phyloP scores from a whole-genome alignment of 1,284 basidiomycete genomes.

The Irpex lacteus region DNA sequence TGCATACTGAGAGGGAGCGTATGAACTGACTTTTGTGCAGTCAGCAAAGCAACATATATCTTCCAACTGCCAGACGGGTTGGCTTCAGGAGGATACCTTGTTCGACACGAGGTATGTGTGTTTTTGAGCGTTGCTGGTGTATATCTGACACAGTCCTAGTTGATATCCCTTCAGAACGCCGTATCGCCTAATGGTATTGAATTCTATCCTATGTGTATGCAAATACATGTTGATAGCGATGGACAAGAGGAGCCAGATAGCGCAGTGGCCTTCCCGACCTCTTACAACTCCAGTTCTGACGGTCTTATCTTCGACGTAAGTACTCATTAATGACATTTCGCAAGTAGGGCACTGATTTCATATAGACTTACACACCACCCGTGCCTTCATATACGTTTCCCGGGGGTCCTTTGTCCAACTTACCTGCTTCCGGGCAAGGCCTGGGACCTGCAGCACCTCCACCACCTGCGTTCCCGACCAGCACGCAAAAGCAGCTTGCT shows the following conservation, averaged over 20 bases:
- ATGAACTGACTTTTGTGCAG: background rate
- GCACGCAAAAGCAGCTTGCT: background rate
- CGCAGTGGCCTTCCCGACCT: background rate
- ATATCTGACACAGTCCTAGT: background rate
- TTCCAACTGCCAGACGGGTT: background rate
- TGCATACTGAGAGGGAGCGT: background rate
- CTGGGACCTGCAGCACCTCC: background rate
- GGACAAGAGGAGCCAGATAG: background rate
- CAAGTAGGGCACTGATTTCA: background rate
- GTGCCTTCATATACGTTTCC: background rate
- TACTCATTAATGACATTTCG: background rate
- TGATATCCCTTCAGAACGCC: background rate
- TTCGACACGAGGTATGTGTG: slow-evolving; percentile 1
- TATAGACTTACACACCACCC: background rate
- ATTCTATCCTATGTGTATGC: background rate
- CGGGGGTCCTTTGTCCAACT: background rate
- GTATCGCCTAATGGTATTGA: background rate
- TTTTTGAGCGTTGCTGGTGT: background rate
- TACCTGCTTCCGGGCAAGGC: background rate
- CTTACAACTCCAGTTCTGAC: background rate
- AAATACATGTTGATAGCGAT: background rate
- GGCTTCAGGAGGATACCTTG: background rate
- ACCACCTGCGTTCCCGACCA: background rate
- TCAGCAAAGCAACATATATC: background rate
- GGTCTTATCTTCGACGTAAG: background rate